phyloP scores from a whole-genome alignment of 805 yeast genomes.

The Metschnikowia koreensis region DNA sequence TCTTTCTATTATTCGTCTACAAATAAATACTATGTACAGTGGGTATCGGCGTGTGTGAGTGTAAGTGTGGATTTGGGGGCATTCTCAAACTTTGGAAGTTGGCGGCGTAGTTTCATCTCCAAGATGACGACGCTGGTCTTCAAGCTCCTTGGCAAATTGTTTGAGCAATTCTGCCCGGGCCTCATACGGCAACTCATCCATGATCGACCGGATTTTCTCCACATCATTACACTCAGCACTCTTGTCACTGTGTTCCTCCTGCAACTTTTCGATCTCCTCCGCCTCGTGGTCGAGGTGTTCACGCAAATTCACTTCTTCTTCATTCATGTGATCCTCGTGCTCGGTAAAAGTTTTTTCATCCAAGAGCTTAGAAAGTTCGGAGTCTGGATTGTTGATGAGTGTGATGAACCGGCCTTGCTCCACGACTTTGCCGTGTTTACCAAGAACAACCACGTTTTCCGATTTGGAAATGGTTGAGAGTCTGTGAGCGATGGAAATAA shows the following conservation, averaged over 20 bases:
- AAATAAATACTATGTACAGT: conserved; percentile 16
- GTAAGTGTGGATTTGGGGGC: background rate
- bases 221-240: conserved; percentile 11
- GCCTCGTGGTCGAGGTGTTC: conserved; percentile 27
- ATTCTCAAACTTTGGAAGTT: conserved; percentile 4
- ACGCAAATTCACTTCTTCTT: conserved; percentile 26
- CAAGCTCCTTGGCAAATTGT: conserved; percentile 25
- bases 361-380: conserved; percentile 40
- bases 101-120: conserved; percentile 7
- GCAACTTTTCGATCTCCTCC: conserved; percentile 21
- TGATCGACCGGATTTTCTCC: conserved; percentile 28
- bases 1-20: background rate
- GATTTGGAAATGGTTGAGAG: conserved; percentile 46
- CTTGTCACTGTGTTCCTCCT: conserved; percentile 12
- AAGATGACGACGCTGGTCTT: conserved; percentile 9
- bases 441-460: conserved; percentile 42
- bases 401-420: conserved; percentile 41
- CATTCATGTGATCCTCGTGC: conserved; percentile 21
- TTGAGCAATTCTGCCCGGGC: conserved; percentile 27
- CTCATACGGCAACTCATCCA: conserved; percentile 39
- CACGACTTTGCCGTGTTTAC: conserved; percentile 40
- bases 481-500: conserved; percentile 45
- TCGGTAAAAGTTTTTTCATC: conserved; percentile 33
- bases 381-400: conserved; percentile 39
- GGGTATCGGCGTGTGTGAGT: background rate